Evolutionary conservation across 192 early-diverging fungal genomes (phyloP).

Genomic region (Rhizophlyctis rosea): DNA sequence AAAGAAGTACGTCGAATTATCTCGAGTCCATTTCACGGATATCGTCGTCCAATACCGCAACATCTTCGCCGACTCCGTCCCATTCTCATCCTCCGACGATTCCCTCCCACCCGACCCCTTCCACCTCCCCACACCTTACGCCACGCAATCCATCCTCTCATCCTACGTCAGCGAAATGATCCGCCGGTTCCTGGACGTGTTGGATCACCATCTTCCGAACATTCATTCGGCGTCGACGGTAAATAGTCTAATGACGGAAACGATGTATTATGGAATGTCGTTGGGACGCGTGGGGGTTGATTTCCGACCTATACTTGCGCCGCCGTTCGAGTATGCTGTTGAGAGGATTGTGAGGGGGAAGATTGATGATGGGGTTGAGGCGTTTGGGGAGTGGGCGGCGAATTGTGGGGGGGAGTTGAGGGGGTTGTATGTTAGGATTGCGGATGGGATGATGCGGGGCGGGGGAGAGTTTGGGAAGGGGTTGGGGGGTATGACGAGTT

Average conservation of each 20-base stretch:
- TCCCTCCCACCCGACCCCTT: background rate
- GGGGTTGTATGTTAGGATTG: conserved; percentile 14
- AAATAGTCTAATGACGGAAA: conserved; percentile 56
- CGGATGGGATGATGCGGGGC: background rate
- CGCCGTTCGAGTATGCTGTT: conserved; percentile 62
- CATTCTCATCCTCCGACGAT: background rate
- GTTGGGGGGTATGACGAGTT: background rate
- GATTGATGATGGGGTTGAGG: conserved; percentile 47
- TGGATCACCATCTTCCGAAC: conserved; percentile 48
- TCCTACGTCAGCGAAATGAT: conserved; percentile 62
- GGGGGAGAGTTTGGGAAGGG: background rate
- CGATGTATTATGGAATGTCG: conserved; percentile 80
- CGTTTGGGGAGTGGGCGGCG: conserved; percentile 39
- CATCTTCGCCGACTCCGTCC: conserved; percentile 59
- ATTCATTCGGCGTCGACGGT: conserved; percentile 54
- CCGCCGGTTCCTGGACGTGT: conserved; percentile 33
- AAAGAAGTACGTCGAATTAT: conserved; percentile 61
- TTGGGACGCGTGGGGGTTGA: conserved; percentile 76
- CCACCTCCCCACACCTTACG: conserved; percentile 22
- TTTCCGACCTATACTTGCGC: conserved; percentile 59
- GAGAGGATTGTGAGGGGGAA: conserved; percentile 47
- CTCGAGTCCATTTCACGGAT: conserved; percentile 75
- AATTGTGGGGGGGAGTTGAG: conserved; percentile 12
- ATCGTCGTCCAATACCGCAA: conserved; percentile 77
- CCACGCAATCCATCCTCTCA: conserved; percentile 50